Conservation (phyloP, 192 early-diverging fungal species). For the Podila horticola region DNA sequence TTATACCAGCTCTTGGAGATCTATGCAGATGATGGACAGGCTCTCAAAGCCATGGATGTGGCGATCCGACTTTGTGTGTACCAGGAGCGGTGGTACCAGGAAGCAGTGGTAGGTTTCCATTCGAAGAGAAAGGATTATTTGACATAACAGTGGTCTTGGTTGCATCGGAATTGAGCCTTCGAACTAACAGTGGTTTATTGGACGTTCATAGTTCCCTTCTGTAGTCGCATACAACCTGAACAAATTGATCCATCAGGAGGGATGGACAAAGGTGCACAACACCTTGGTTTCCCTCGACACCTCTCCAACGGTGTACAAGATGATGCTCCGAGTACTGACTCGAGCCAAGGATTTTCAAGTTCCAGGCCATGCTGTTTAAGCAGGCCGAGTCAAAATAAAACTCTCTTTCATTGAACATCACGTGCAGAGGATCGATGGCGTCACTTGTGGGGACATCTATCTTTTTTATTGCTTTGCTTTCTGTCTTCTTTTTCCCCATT, state of each 20-base stretch:
- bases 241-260: constrained; percentile 86
- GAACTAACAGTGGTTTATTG: background rate
- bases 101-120: constrained; percentile 75
- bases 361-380: constrained; percentile 53
- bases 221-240: constrained; percentile 84
- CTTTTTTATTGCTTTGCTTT: no score
- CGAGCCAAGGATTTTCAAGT: constrained; percentile 79
- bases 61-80: constrained; percentile 86
- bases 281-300: constrained; percentile 90
- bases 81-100: constrained; percentile 92
- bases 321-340: constrained; percentile 78
- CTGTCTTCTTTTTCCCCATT: background rate
- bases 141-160: background rate
- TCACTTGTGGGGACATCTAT: no score
- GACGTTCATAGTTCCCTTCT: constrained; percentile 80
- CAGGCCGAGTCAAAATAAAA: background rate
- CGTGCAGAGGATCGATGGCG: no score
- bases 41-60: constrained; percentile 82
- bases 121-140: background rate
- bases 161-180: background rate
- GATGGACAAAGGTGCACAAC: constrained; percentile 93
- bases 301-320: constrained; percentile 77
- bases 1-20: constrained; percentile 85
- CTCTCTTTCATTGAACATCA: no score
- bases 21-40: constrained; percentile 82